Base-by-base conservation (phyloP, 345 rosid genomes). In the Corchorus olitorius region DNA sequence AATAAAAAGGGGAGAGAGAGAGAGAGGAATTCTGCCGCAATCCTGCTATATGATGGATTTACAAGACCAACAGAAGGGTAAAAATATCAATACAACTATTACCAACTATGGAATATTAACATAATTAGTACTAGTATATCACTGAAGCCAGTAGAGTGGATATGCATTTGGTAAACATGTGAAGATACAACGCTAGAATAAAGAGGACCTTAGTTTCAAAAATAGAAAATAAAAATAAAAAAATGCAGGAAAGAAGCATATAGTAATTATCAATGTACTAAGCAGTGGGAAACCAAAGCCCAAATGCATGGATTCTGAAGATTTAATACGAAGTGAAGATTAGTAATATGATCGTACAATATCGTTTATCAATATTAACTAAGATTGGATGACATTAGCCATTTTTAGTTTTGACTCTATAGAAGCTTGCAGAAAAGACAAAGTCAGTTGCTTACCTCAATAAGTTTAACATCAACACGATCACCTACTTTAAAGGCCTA, bases 401-500 rank as follows among this genome's bases (percentile, higher is more conserved):
- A 35, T 35, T 17, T 70, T 22, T 53, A 70, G 48, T 70, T 53
- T 50, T 52, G 48, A 52, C 35, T 16, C 63, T 65, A 70, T 37
- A 39, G 58, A 65, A 58, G 76, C 70, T 13, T 48, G 56, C 54
- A 61, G 20, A 76, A 49, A 12, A 7, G 46, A 76, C 54, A 73
- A 33, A 60, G 67, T 65, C 73, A 75, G 58, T 49, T 35, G 65
- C 84, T 70, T 76, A 95, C 99, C 97, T 96, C 98, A 11, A 89
- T 93, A 77, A 96, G 94, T 79, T 96, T 96, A 75, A 96, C 99
- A 76, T 96, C 99, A 79, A 96, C 74, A 65, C 68, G 97, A 72
- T 96, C 98, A 79, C 99, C 98, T 74, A 93, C 91, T 82, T 96
- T 91, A 77, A 84, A 84, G 71, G 86, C 97, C 99, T 96, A 88